phyloP scores from a whole-genome alignment of 345 rosid species.

The Eutrema heterophyllum region DNA sequence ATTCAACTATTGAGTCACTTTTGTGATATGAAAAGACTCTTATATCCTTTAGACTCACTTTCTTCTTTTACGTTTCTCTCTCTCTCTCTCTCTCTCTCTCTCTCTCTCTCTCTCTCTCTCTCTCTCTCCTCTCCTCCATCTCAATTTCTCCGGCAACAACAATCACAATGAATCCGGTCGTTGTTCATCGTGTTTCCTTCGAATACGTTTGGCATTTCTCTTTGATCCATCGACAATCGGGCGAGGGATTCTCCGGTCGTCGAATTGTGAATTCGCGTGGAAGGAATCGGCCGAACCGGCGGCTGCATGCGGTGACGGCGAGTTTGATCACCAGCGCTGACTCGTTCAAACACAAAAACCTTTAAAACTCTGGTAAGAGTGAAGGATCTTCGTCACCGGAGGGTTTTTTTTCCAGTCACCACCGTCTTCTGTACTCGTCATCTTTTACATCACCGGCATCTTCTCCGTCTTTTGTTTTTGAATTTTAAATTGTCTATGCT shows the following conservation, averaged over 20 bases:
- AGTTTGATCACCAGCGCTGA: slow-evolving; percentile 60
- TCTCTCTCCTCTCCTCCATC: no score
- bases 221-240: slow-evolving; percentile 12
- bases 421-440: background rate
- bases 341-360: no score
- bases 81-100: no score
- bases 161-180: slow-evolving; percentile 29
- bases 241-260: slow-evolving; percentile 13
- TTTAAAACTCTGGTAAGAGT: no score
- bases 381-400: background rate
- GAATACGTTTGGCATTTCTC: slow-evolving; percentile 24
- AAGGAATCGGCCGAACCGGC: slow-evolving; percentile 23
- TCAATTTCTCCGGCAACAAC: no score
- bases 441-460: background rate
- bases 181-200: slow-evolving; percentile 24
- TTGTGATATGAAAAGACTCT: no score
- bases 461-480: background rate
- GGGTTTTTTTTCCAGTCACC: background rate
- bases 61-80: no score
- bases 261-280: slow-evolving; percentile 17
- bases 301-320: slow-evolving; percentile 45
- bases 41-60: no score
- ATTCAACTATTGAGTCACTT: no score
- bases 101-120: no score
- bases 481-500: background rate